Base-by-base conservation (phyloP, 257 asterid species). In the Solanum etuberosum region DNA sequence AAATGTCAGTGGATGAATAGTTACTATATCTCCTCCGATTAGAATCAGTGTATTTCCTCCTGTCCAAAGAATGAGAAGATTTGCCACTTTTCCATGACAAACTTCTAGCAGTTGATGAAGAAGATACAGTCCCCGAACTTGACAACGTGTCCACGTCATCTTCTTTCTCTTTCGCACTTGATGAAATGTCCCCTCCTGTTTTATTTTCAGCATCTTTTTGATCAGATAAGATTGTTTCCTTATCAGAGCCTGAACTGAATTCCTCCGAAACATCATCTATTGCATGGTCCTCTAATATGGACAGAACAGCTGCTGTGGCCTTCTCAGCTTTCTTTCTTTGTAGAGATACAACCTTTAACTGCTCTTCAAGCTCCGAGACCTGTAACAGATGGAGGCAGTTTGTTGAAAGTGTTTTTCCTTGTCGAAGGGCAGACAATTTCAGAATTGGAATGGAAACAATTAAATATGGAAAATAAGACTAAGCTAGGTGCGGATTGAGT, bases 301-400 rank as follows among this genome's bases (percentile, higher is more conserved):
- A 90, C 88, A 97, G 99, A 89, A 96, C 95, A 87, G 93, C 93
- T 2, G 90, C 89, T 35, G 98, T 96, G 87, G 99, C 99, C 93
- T 91, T 96, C 88, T 97, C 99, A 48, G 99, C 99, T 90, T 93
- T 96, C 89, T 91, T 94, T 87, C 98, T 94, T 91, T 95, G 99
- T 54, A 95, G 91, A 76, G 94, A 87, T 20, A 93, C 97, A 85
- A 87, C 88, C 90, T 93, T 95, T 29, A 97, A 92, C 91, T 95
- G 98, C 88, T 93, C 95, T 93, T 94, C 99, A 72, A 97, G 96
- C 90, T 95, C 98, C 57, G 86, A 81, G 42, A 97, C 98, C 99
- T 97, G 85, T 43, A 42, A 43, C 84, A 78, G 32, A 78, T 48
- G 65, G 3, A 43, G 0, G 27, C 65, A 78, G 38, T 78, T 78